Percentiles rank a stretch among this genome's conserved stretches.
Conservation (phyloP, 2,329 filamentous ascomycete species). For the Epichloe aotearoae region DNA sequence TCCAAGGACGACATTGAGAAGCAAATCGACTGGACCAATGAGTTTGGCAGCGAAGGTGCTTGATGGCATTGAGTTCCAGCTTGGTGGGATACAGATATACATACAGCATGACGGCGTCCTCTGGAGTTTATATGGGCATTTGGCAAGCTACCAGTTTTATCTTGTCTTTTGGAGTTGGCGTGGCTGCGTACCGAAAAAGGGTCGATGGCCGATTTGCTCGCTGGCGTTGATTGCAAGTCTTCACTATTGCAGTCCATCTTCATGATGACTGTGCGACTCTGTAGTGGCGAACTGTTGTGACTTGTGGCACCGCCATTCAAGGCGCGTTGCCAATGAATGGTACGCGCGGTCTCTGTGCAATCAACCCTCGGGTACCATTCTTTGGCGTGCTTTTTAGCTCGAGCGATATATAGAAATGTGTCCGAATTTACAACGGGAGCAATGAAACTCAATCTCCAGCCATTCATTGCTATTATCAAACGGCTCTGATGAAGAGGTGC, state of each 20-base stretch:
- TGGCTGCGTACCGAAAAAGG: neutral
- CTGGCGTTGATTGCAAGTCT: neutral
- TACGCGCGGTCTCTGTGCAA: neutral
- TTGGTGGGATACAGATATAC: constrained; percentile 9
- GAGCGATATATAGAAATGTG: neutral
- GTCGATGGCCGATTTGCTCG: neutral
- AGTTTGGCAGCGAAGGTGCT: constrained; percentile 85
- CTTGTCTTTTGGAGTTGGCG: constrained; percentile 5
- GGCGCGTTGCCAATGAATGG: too few species aligned
- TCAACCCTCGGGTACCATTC: too few species aligned
- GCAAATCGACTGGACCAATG: constrained; percentile 87
- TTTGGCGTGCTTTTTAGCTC: neutral
- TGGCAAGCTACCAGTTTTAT: constrained; percentile 8
- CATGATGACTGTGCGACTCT: neutral
- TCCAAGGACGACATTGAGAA: constrained; percentile 70
- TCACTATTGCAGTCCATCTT: neutral
- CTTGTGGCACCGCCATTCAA: neutral
- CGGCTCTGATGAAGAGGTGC: too few species aligned
- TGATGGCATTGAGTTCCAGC: constrained; percentile 13
- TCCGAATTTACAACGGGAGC: neutral
- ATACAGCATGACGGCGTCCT: constrained; percentile 16
- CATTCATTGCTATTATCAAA: too few species aligned
- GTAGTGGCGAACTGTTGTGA: neutral
- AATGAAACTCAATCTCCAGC: neutral
- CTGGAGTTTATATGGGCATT: constrained; percentile 16